Percentiles rank a stretch among this genome's conserved stretches.
Conservation (phyloP, 2,329 filamentous ascomycete species). For the Cladosporium halotolerans region DNA sequence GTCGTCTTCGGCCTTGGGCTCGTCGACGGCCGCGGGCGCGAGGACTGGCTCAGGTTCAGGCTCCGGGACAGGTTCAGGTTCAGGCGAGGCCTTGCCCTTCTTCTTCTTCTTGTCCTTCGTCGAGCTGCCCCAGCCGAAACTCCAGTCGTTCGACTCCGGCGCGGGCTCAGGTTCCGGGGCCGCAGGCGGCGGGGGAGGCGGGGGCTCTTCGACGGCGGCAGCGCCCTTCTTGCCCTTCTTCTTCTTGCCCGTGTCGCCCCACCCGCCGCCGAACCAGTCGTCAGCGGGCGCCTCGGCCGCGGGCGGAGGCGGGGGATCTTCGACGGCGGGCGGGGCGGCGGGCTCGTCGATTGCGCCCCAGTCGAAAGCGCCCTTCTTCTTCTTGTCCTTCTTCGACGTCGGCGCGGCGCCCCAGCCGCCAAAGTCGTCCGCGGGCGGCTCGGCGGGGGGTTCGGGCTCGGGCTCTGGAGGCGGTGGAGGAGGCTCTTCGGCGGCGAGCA, state of each 20-base stretch:
- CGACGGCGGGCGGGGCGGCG: conserved; percentile 8
- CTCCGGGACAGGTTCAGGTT: conserved; percentile 14
- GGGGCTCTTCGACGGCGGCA: conserved; percentile 12
- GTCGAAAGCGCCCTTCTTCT: conserved; percentile 35
- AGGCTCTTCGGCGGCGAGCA: conserved; percentile 11
- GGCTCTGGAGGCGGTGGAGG: conserved; percentile 21
- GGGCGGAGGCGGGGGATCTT: conserved; percentile 19
- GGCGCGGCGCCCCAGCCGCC: conserved; percentile 50
- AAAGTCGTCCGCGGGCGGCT: conserved; percentile 33
- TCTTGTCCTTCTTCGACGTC: conserved; percentile 49
- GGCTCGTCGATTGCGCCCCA: conserved; percentile 24
- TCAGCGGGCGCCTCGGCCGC: conserved; percentile 18
- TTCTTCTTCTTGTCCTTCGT: conserved; percentile 21
- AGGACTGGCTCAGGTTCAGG: conserved; percentile 22
- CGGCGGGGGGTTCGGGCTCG: conserved; percentile 17
- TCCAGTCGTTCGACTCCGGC: conserved; percentile 6
- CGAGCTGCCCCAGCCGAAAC: conserved; percentile 11
- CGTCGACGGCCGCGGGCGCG: conserved; percentile 44
- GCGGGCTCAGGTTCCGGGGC: conserved; percentile 1
- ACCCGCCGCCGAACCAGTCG: conserved; percentile 24
- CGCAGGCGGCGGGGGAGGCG: conserved; percentile 3
- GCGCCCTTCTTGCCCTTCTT: conserved; percentile 27
- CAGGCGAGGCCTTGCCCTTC: conserved; percentile 15
- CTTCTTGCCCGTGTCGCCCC: conserved; percentile 24
- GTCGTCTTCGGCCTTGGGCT: conserved; percentile 43